Evolutionary conservation across 495 filamentous ascomycete genomes (phyloP).

Genomic region (Penicillium odoratum): DNA sequence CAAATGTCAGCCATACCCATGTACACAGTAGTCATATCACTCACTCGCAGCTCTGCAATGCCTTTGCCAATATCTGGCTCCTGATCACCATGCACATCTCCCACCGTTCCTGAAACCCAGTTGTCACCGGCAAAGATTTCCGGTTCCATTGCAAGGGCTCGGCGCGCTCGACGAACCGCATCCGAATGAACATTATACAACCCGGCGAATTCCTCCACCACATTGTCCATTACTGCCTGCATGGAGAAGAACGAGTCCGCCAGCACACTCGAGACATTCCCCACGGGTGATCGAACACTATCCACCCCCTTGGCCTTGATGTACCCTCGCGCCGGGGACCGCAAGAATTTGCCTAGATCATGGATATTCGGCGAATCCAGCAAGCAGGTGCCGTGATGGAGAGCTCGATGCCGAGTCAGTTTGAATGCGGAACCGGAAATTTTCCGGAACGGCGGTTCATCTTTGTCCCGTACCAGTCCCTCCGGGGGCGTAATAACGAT

Average conservation of each 20-base stretch:
- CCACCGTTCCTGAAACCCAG: constrained; percentile 48
- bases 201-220: constrained; percentile 37
- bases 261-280: constrained; percentile 65
- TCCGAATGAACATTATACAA: constrained; percentile 33
- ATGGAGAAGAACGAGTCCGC: constrained; percentile 40
- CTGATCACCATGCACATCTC: constrained; percentile 42
- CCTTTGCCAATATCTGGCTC: constrained; percentile 56
- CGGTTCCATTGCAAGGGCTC: constrained; percentile 35
- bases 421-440: constrained; percentile 94
- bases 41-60: constrained; percentile 61
- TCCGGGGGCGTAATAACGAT: constrained; percentile 64
- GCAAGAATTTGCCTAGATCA: constrained; percentile 62
- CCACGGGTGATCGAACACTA: constrained; percentile 81
- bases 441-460: constrained; percentile 60
- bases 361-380: constrained; percentile 69
- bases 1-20: constrained; percentile 5
- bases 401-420: constrained; percentile 69
- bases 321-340: constrained; percentile 69
- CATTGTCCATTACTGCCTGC: constrained; percentile 34
- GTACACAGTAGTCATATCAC: constrained; percentile 6
- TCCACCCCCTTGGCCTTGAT: constrained; percentile 86
- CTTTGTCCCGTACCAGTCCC: constrained; percentile 1
- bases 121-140: constrained; percentile 43
- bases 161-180: constrained; percentile 35
- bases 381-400: constrained; percentile 92